Conservation (phyloP, 75 land plant species). For the Ceratopteris richardii region DNA sequence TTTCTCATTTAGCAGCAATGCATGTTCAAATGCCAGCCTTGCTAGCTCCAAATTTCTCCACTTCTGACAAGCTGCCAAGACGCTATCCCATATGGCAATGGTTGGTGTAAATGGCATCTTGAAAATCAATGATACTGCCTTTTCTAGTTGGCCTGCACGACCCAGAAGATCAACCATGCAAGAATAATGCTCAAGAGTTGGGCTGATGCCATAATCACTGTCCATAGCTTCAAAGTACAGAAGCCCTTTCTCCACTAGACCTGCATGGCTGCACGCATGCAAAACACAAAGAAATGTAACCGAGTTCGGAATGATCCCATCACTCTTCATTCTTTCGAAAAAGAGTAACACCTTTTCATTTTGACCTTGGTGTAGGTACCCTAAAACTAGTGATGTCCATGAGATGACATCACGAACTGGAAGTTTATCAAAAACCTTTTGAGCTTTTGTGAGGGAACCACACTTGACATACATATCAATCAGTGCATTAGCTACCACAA, state of each 20-base stretch:
- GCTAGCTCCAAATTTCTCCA: slow-evolving; percentile 32
- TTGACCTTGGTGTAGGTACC: slow-evolving; percentile 27
- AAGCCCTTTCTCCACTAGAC: slow-evolving; percentile 13
- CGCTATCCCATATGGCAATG: slow-evolving; percentile 38
- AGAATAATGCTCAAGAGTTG: slow-evolving; percentile 17
- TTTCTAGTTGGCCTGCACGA: slow-evolving; percentile 19
- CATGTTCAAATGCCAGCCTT: background rate
- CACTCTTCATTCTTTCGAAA: slow-evolving; percentile 12
- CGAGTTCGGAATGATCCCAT: slow-evolving; percentile 15
- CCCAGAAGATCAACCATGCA: slow-evolving; percentile 30
- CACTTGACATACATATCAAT: slow-evolving; percentile 45
- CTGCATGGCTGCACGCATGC: slow-evolving; percentile 31
- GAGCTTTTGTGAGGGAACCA: slow-evolving; percentile 15
- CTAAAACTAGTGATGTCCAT: slow-evolving; percentile 50
- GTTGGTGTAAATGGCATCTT: slow-evolving; percentile 39
- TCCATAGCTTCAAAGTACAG: slow-evolving; percentile 18
- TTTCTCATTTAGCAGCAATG: too few relatives aligned
- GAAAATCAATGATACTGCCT: slow-evolving; percentile 34
- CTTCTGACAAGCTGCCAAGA: slow-evolving; percentile 26
- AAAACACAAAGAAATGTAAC: slow-evolving; percentile 24
- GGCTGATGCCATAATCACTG: slow-evolving; percentile 14
- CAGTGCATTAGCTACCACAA: slow-evolving; percentile 26
- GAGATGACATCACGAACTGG: slow-evolving; percentile 32
- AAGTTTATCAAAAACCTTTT: slow-evolving; percentile 37
- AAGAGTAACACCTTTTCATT: slow-evolving; percentile 9